Conservation (phyloP, 2,329 filamentous ascomycete species). For the Biscogniauxia marginata region DNA sequence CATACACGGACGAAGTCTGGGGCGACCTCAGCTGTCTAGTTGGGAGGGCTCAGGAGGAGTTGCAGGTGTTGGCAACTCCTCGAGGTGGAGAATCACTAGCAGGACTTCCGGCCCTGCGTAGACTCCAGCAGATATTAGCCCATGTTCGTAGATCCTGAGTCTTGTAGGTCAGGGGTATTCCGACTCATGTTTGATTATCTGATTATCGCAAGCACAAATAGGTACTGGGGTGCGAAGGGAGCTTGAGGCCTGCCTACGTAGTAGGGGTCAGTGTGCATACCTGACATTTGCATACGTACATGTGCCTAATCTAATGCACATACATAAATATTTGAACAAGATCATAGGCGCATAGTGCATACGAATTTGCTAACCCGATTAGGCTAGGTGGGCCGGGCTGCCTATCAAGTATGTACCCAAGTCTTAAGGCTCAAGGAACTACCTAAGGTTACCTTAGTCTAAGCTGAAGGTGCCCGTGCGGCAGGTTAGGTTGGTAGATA, state of each 20-base stretch:
- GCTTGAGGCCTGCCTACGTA: no score
- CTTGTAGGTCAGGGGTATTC: not conserved
- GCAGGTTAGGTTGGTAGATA: not conserved
- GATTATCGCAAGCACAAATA: not conserved
- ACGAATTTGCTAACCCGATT: not conserved
- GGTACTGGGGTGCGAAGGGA: not conserved
- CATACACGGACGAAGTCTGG: constrained; percentile 68
- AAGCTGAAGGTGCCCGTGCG: no score
- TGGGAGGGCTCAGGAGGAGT: constrained; percentile 54
- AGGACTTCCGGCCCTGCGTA: constrained; percentile 35
- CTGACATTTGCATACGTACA: not conserved
- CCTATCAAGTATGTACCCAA: not conserved
- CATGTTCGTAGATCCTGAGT: constrained; percentile 35
- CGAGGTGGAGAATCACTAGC: constrained; percentile 22
- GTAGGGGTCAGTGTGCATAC: not conserved
- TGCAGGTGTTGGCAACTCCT: constrained; percentile 41
- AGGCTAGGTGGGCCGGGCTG: not conserved
- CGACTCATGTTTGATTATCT: not conserved
- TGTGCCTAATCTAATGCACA: not conserved
- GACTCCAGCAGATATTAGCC: constrained; percentile 40
- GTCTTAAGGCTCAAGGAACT: not conserved
- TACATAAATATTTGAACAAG: not conserved
- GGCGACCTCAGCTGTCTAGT: constrained; percentile 59
- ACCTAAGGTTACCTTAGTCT: no score
- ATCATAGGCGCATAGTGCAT: not conserved